Evolutionary conservation across 345 rosid genomes (phyloP), one percentile per base, ranked within the genome.

Genomic region (Nasturtium officinale): DNA sequence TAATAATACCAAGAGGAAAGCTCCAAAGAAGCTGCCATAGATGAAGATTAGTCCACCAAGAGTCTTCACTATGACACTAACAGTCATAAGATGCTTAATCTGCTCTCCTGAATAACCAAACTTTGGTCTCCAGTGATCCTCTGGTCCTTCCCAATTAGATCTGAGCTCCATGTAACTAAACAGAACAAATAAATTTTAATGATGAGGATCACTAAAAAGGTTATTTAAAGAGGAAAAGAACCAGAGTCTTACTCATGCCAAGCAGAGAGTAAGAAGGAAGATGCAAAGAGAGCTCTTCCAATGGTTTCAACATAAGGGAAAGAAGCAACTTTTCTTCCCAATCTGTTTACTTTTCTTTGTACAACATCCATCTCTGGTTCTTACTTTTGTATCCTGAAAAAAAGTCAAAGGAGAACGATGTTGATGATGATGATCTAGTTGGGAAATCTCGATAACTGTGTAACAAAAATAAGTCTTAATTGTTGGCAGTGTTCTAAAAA

Each of bases 11-110:
- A 77, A 71, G 38, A 77, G 67, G 48, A 71, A 70, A 17, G 80
- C 80, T 28, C 80, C 80, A 57, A 64, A 77, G 67, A 70, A 77
- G 67, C 76, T 77, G 47, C 80, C 80, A 58, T 77, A 63, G 38
- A 77, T 58, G 67, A 77, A 77, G 40, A 71, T 71, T 12, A 77
- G 47, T 37, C 80, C 80, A 20, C 80, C 80, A 71, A 77, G 56
- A 0, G 51, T 71, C 15, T n/a, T 77, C 61, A 71, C 71, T 32
- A 77, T n/a, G 45, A 77, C 28, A 77, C 72, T 40, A 70, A 77
- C 40, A 28, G 40, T 8, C 61, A 77, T 50, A 20, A 77, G 67
- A 64, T 70, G 67, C 67, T 77, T 77, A 65, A 71, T 56, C 40
- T 71, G 76, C 3, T 77, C 67, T 47, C 66, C 76, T 64, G 80